Base-by-base conservation (phyloP, 257 asterid genomes). In the Ligustrum vulgare region DNA sequence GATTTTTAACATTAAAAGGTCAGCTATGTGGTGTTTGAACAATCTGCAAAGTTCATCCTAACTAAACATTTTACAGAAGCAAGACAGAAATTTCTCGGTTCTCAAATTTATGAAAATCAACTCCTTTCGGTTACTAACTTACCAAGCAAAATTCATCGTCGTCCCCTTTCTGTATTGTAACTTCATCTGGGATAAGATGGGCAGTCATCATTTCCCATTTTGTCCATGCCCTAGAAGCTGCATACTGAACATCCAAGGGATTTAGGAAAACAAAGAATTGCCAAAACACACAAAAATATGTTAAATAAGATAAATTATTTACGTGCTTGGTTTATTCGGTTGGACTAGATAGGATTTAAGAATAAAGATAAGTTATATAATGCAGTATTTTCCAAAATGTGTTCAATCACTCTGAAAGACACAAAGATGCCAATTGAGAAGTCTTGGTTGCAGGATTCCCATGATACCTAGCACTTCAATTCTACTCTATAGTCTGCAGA, bases 171-270 rank as follows among this genome's bases (percentile, higher is more conserved):
- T 87, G 83, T 54, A 85, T 67, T 66, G 71, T 80, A 39, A 69
- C 93, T 77, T 92, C 97, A 83, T 91, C 86, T 39, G 97, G 99
- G 83, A 85, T 76, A 83, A 94, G 97, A 85, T 93, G 96, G 75
- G 98, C 94, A 18, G 99, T 92, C 97, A 86, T 82, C 98, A 92
- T 87, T 88, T 93, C 98, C 98, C 98, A 93, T 82, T 82, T 94
- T 81, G 99, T 94, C 99, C 99, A 94, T 69, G 89, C 99, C 79
- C 93, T 86, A 35, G 99, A 93, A 49, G 99, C 99, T 80, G 95
- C 95, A 86, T 82, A 85, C 99, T 94, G 75, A 76, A 82, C 35
- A 51, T 77, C 72, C 34, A 51, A 78, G 63, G 79, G 54, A 51
- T 73, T 81, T 74, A 80, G 82, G 74, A 35, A 33, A 78, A 69